Base-by-base conservation (phyloP, 805 yeast species). In the Starmerella ratchasimensis region DNA sequence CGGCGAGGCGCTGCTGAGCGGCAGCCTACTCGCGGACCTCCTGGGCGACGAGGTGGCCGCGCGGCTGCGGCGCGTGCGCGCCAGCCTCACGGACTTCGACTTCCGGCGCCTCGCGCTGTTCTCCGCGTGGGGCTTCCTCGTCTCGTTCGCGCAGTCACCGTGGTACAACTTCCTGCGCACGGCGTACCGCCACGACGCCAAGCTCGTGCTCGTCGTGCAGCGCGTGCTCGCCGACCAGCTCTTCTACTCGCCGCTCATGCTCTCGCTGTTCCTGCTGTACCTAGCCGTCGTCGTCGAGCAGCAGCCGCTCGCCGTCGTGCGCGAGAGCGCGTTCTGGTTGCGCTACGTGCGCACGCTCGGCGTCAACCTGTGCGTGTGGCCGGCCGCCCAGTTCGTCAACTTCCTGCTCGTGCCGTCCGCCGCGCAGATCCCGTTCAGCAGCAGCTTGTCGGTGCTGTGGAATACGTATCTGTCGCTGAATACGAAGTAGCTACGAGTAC, bases 311-410 rank as follows among this genome's bases (percentile, higher is more conserved):
- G 68, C 68, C 1, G 80, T 79, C 9, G 67, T 83, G 18, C 65
- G 67, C 38, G 66, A 58, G 5, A 86, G 82, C 60, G 64, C 84
- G 36, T 64, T 68, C 47, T 70, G 67, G 40, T 13, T 17, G 13
- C 63, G 79, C 60, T 74, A 75, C 38, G 46, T 62, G 22, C 65
- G 68, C 3, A 84, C 94, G 0, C 58, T 86, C 29, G 55, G 63
- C 24, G 66, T 80, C 14, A 86, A 84, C 56, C 83, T 93, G 86
- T 53, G 65, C 36, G 78, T 88, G 10, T 90, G 97, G 98, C 97
- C 97, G 0, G 58, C 72, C 0, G 80, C 90, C 45, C 97, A 90
- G 59, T 51, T 74, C 38, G 45, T 76, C 44, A 90, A 88, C 59
- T 82, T 88, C 52, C 67, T 74, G 32, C 50, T 80, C 6, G 69